Evolutionary conservation across 768 basidiomycete species (phyloP).

Genomic region (Tylopilus cervinicoccineus): DNA sequence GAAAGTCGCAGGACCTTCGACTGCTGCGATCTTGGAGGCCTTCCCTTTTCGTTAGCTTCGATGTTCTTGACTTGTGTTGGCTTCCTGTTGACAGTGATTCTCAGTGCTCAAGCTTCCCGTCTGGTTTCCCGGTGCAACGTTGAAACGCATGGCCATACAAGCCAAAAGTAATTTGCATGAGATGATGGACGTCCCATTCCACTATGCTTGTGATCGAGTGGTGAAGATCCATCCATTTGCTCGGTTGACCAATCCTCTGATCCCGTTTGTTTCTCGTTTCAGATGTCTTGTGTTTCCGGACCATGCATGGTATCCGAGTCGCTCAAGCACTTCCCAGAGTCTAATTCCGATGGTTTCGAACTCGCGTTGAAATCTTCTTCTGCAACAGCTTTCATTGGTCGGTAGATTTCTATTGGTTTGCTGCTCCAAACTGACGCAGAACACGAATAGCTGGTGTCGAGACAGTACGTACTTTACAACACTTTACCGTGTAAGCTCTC

Average conservation of each 20-base stretch:
- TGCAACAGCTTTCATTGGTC: slow-evolving; percentile 32
- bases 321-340: slow-evolving; percentile 15
- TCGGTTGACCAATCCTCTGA: neutral
- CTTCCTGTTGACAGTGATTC: slow-evolving; percentile 13
- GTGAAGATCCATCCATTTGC: slow-evolving; percentile 8
- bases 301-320: slow-evolving; percentile 31
- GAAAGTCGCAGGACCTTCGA: slow-evolving; percentile 23
- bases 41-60: slow-evolving; percentile 30
- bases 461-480: slow-evolving; percentile 16
- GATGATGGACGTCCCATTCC: slow-evolving; percentile 30
- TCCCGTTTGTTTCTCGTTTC: neutral
- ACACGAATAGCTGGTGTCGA: slow-evolving; percentile 26
- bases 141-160: slow-evolving; percentile 27
- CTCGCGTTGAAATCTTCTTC: slow-evolving; percentile 28
- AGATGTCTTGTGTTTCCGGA: slow-evolving; percentile 22
- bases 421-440: slow-evolving; percentile 3
- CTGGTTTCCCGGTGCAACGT: slow-evolving; percentile 36
- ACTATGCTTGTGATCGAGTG: slow-evolving; percentile 26
- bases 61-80: slow-evolving; percentile 1
- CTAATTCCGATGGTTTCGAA: slow-evolving; percentile 22
- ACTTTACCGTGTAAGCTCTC: neutral
- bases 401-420: neutral
- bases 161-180: slow-evolving; percentile 27
- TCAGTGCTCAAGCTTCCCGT: slow-evolving; percentile 27
- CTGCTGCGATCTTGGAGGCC: slow-evolving; percentile 26